Evolutionary conservation across 441 rosid species (phyloP), one percentile per base, ranked within the genome.

Genomic region (Erodium chrysanthum): DNA sequence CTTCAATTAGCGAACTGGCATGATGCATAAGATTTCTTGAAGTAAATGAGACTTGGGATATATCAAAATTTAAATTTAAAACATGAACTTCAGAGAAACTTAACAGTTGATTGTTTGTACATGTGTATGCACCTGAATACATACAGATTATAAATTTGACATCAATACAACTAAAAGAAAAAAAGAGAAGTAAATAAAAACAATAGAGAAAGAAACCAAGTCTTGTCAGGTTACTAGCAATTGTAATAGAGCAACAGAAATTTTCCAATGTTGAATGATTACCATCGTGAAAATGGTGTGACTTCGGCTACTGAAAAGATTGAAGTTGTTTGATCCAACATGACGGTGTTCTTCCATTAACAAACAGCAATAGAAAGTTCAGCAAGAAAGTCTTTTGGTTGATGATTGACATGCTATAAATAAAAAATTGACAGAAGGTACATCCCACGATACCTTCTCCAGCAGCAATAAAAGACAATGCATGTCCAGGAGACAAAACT

Each of bases 291-390:
- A 95, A 72, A 96, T 85, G 65, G 98, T 96, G 83, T 96, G 99
- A 83, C 99, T 96, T 83, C 99, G 86, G 83, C 99, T 96, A 72
- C 98, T 96, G 68, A 92, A 73, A 67, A 96, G 83, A 76, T 96
- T 96, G 79, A 96, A 96, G 76, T 96, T 96, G 85, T 96, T 96
- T 50, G 98, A 96, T 71, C 99, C 99, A 79, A 96, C 97, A 69
- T 96, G 99, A 67, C 98, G 99, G 81, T 96, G 98, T 71, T 96
- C 99, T 96, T 91, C 79, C 78, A 75, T 71, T 22, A 72, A 62
- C 60, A 73, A 67, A 66, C 20, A 73, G 54, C 66, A 75, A 67
- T 9, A 60, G 35, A 23, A 70, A 70, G 8, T 21, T 61, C 42
- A 68, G 63, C 22, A 18, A 60, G 33, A 65, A 64, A 68, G 29